Base-by-base conservation (phyloP, 345 rosid species). In the Litchi chinensis region DNA sequence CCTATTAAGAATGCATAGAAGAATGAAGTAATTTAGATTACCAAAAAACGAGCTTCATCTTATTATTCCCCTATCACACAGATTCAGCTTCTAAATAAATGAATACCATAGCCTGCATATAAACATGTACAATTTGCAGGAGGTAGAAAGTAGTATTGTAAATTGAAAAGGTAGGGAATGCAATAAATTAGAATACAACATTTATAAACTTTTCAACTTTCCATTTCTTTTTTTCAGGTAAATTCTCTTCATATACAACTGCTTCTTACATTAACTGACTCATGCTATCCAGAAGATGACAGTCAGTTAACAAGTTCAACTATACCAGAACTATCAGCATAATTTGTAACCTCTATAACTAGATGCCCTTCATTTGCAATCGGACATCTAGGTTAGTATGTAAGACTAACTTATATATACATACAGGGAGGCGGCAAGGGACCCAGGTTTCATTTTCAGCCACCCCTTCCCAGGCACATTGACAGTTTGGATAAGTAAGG, bases 341-440 rank as follows among this genome's bases (percentile, higher is more conserved):
- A 48, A 43, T 12, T 37, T 19, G 28, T 46, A 12, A 64, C 59
- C 59, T 59, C 77, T 24, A 22, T 7, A 66, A 52, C 71, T 65
- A 46, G 46, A 18, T 64, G 24, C 39, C 65, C 65, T 65, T 43
- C 21, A 18, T 43, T 66, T 39, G 59, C 69, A 41, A 59, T 60
- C 9, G 80, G 18, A 13, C 77, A 78, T 75, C 57, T 26, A 5
- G 66, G 81, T 77, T 71, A 65, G 79, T 71, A 37, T 50, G 68
- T 79, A 50, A 48, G 66, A 65, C 70, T 71, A 78, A 43, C 56
- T 77, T 74, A 22, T 78, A 81, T 71, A 43, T 70, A 80, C 78
- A 67, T 10, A 73, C 44, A 46, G 48, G 16, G 3, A 54, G 79
- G 80, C 43, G 21, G 73, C 40, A 59, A 74, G 21, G 56, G 15